Percentiles rank a stretch among this genome's conserved stretches.
phyloP scores from a whole-genome alignment of 345 rosid genomes.

The Rubroshorea leprosula region DNA sequence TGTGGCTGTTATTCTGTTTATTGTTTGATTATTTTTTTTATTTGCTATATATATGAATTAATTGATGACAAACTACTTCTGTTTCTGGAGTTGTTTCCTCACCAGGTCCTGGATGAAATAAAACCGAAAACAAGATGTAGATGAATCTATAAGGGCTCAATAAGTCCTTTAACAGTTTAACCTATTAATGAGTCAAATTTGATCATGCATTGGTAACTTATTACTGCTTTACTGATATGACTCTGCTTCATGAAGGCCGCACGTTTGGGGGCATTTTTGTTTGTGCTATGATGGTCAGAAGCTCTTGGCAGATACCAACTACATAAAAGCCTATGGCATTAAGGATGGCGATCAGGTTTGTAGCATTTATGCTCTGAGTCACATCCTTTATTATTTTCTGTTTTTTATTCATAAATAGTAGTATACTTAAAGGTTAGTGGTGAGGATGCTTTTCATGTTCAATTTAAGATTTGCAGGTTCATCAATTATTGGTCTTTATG shows the following conservation, averaged over 20 bases:
- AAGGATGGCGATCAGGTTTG: constrained; percentile 80
- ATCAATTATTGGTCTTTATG: too few species aligned
- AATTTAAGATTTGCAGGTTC: too few species aligned
- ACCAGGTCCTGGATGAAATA: too few species aligned
- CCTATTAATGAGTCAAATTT: too few species aligned
- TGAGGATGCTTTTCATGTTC: too few species aligned
- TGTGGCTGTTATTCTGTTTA: not conserved
- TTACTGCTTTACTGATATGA: not conserved
- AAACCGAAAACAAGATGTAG: too few species aligned
- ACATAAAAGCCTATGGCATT: constrained; percentile 47
- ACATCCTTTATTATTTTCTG: not conserved
- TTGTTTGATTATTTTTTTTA: too few species aligned
- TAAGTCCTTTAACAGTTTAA: not conserved
- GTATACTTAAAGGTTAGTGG: too few species aligned
- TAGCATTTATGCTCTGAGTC: not conserved
- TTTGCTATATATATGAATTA: too few species aligned
- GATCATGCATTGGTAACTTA: not conserved
- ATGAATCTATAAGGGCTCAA: not conserved
- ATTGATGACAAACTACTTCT: too few species aligned
- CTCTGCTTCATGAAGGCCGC: constrained; percentile 41
- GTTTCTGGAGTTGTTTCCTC: too few species aligned
- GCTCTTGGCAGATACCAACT: constrained; percentile 42
- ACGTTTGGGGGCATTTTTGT: constrained; percentile 84
- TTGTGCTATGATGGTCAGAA: constrained; percentile 49
- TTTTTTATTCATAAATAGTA: too few species aligned